Base-by-base conservation (phyloP, 1,139 yeast genomes). In the Ogataea hybrid region DNA sequence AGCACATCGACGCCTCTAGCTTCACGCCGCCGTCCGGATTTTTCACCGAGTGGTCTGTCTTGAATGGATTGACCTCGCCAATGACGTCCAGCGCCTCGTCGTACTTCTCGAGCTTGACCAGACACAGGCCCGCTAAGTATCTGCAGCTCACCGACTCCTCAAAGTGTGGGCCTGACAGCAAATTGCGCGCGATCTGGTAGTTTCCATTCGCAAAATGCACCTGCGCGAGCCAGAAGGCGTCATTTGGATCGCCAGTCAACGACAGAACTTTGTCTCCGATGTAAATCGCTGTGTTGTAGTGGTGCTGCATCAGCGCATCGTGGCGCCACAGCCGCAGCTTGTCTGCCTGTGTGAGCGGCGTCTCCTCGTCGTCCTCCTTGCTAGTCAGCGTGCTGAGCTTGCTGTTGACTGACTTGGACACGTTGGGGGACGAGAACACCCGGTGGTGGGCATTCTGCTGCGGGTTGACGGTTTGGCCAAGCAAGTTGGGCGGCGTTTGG, bases 171-270 rank as follows among this genome's bases (percentile, higher is more conserved):
- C 67, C 67, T 12, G 54, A 46, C 25, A 77, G 61, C 37, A 90
- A 64, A 52, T 81, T 81, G 43, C 87, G 77, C 3, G 96, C 97
- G 32, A 97, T 70, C 29, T 84, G 75, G 60, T 79, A 89, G 58
- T 86, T 80, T 10, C 94, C 92, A 48, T 79, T 75, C 39, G 75
- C 69, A 62, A 81, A 87, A 59, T 84, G 82, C 2, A 86, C 95
- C 64, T 92, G 96, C 0, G 96, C 97, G 32, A 92, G 70, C 97
- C 97, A 90, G 62, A 89, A 90, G 11, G 97, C 97, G 62, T 92
- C 97, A 56, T 84, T 86, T 12, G 96, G 84, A 57, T 90, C 97
- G 48, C 78, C 75, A 1, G 90, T 84, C 46, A 90, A 67, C 0
- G 90, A 79, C 36, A 85, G 71, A 8, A 94, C 86, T 56, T 90